phyloP scores from a whole-genome alignment of 306 rosid species.

The Pyrus pyrifolia region DNA sequence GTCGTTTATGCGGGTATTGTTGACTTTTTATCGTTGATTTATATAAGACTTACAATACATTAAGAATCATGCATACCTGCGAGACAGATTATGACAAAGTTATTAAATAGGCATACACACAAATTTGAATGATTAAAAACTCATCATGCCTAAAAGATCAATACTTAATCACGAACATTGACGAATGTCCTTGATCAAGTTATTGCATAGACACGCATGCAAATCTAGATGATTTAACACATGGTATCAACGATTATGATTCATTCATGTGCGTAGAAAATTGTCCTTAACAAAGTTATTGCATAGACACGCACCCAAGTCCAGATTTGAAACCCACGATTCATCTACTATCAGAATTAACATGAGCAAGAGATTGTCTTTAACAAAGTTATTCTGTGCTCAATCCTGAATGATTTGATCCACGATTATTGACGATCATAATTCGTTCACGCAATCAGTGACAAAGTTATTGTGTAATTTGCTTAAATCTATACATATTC shows the following conservation, averaged over 20 bases:
- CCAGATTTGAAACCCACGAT: background rate
- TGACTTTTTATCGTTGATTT: background rate
- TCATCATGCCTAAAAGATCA: background rate
- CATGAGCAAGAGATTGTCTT: too few species aligned
- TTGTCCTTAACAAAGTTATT: too few species aligned
- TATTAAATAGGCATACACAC: background rate
- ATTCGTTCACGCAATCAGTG: too few species aligned
- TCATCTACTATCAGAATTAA: background rate
- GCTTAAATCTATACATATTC: accelerated
- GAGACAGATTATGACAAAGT: background rate
- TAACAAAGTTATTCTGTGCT: too few species aligned
- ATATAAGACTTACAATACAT: background rate
- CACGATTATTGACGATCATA: too few species aligned
- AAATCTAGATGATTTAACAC: background rate
- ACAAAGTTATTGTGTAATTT: too few species aligned
- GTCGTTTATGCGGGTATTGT: accelerated
- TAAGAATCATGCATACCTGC: too few species aligned
- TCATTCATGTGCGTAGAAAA: too few species aligned
- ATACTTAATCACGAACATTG: too few species aligned
- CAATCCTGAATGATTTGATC: too few species aligned
- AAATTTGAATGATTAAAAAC: background rate
- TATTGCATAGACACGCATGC: background rate
- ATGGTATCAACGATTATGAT: background rate
- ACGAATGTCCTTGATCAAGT: background rate
- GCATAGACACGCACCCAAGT: background rate